These are phyloP conservation scores for Tagetes patula DNA, from an alignment of 129 eudicot species.

Conservation along the genomic window DNA sequence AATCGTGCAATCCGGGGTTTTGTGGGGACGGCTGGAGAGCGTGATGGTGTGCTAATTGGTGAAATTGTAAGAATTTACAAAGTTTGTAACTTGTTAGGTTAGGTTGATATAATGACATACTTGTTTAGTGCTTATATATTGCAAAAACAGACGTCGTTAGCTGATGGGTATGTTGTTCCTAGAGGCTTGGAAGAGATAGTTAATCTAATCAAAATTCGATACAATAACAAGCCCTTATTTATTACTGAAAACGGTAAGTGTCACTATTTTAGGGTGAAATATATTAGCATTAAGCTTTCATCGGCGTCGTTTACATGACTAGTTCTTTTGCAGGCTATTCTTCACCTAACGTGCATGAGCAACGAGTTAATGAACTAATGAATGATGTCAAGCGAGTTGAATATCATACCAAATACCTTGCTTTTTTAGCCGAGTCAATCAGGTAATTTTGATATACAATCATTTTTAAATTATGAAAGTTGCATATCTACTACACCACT, in stretches of 20 bases:
- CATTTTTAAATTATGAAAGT: not conserved
- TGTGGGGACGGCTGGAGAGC: slow-evolving; percentile 28
- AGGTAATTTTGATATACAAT: slow-evolving; percentile 43
- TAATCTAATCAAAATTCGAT: slow-evolving; percentile 46
- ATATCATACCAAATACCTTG: slow-evolving; percentile 54
- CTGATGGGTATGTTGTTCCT: slow-evolving; percentile 58
- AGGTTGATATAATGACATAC: not conserved
- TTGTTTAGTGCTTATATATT: not conserved
- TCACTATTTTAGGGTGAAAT: not conserved
- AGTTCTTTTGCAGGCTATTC: slow-evolving; percentile 45
- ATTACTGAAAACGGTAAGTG: slow-evolving; percentile 71
- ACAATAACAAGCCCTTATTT: slow-evolving; percentile 57
- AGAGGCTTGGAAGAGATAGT: slow-evolving; percentile 65
- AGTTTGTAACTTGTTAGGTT: not conserved
- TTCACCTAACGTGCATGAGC: slow-evolving; percentile 29
- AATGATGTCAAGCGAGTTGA: slow-evolving; percentile 56
- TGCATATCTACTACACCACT: not conserved
- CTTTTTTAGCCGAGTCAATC: slow-evolving; percentile 55
- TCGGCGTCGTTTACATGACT: not conserved
- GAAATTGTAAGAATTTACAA: slow-evolving; percentile 44
- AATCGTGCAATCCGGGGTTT: slow-evolving; percentile 53
- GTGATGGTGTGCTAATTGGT: slow-evolving; percentile 65
- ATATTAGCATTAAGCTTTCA: not conserved
- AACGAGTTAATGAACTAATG: slow-evolving; percentile 22
- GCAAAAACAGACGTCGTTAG: slow-evolving; percentile 42